phyloP scores from a whole-genome alignment of 2,329 filamentous ascomycete genomes.

The Samsoniella hepiali region DNA sequence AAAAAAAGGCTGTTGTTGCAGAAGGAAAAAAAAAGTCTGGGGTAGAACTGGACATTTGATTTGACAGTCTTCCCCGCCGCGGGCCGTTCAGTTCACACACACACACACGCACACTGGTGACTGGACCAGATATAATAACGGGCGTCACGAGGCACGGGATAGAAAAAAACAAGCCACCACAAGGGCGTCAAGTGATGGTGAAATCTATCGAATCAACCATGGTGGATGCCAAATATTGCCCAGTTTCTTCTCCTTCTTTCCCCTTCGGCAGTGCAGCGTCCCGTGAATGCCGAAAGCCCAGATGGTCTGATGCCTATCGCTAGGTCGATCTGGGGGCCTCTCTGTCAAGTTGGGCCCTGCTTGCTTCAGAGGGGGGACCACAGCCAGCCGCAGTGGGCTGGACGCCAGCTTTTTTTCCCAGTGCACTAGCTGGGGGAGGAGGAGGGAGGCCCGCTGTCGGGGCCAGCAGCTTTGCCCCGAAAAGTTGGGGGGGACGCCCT shows the following conservation, averaged over 20 bases:
- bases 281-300: not conserved
- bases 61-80: not conserved
- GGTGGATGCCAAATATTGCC: not conserved
- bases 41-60: conserved; percentile 1
- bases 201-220: not conserved
- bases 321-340: not conserved
- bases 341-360: not conserved
- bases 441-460: too few relatives aligned
- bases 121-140: not conserved
- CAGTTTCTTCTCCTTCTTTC: too few relatives aligned
- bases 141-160: not conserved
- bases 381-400: not conserved
- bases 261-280: too few relatives aligned
- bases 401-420: not conserved
- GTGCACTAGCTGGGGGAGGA: too few relatives aligned
- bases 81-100: not conserved
- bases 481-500: too few relatives aligned
- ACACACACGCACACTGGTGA: not conserved
- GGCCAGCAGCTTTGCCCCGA: too few relatives aligned
- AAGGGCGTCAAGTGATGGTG: not conserved
- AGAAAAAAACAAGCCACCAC: not conserved
- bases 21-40: not conserved
- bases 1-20: not conserved
- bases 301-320: not conserved
- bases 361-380: not conserved